A percentile compares a stretch with the other conserved stretches of the same genome.
These are phyloP conservation scores for Keithomyces neogunnii DNA, from an alignment of 2,329 filamentous ascomycete species.

Conservation along the genomic window DNA sequence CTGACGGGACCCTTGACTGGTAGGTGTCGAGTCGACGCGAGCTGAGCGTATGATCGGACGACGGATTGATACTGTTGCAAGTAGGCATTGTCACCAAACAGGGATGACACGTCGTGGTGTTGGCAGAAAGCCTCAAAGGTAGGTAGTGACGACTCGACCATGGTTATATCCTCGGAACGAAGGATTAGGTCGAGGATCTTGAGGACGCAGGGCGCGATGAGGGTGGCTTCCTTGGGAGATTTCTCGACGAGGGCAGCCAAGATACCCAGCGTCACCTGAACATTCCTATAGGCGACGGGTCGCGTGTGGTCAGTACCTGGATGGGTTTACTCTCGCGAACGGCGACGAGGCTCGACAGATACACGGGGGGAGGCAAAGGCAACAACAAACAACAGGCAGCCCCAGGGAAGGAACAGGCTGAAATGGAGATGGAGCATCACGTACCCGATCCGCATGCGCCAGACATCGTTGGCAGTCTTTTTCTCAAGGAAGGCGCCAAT, in stretches of 20 bases:
- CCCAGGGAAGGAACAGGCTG: background rate
- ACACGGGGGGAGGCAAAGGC: background rate
- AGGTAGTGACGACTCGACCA: conserved; percentile 82
- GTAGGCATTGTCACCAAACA: conserved; percentile 80
- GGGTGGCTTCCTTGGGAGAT: conserved; percentile 77
- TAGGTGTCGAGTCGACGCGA: conserved; percentile 57
- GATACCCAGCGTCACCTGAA: conserved; percentile 91
- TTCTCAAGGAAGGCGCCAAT: conserved; percentile 92
- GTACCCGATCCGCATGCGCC: conserved; percentile 78
- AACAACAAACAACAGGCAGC: background rate
- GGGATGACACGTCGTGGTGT: conserved; percentile 75
- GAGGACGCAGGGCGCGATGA: conserved; percentile 79
- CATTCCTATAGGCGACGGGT: conserved; percentile 52
- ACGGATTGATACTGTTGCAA: conserved; percentile 75
- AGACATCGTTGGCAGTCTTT: conserved; percentile 86
- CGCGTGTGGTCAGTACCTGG: background rate
- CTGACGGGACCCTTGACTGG: conserved; percentile 47
- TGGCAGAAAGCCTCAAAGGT: conserved; percentile 85
- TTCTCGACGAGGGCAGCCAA: conserved; percentile 89
- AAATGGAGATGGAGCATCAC: conserved; percentile 15
- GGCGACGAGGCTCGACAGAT: background rate
- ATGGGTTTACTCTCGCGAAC: background rate
- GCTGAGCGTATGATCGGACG: conserved; percentile 68
- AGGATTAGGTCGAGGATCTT: conserved; percentile 78
- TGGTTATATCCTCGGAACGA: conserved; percentile 76